These are phyloP conservation scores for Seiridium unicorne DNA, from an alignment of 2,329 filamentous ascomycete species.

Conservation along the genomic window DNA sequence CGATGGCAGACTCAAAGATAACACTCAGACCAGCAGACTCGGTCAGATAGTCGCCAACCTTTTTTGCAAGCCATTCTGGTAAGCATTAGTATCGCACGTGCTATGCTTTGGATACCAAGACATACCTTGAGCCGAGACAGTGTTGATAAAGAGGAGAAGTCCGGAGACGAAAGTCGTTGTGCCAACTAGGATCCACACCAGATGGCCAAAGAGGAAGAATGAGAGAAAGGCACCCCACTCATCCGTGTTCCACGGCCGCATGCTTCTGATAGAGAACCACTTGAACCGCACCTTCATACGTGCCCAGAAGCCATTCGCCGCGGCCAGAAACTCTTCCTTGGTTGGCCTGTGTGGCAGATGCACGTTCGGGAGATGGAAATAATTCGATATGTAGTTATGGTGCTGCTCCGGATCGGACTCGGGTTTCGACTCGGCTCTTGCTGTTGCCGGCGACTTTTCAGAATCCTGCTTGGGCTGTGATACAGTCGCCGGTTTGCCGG, in stretches of 20 bases:
- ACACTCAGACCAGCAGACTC: conserved; percentile 90
- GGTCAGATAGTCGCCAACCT: conserved; percentile 94
- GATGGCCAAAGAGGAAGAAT: conserved; percentile 90
- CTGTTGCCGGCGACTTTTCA: conserved; percentile 10
- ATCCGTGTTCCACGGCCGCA: conserved; percentile 90
- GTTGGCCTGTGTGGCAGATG: conserved; percentile 82
- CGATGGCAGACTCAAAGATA: conserved; percentile 96
- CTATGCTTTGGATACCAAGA: conserved; percentile 4
- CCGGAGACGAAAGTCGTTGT: conserved; percentile 97
- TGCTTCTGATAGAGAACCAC: conserved; percentile 94
- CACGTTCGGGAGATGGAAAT: conserved; percentile 43
- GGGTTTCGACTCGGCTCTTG: conserved; percentile 17
- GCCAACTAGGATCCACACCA: conserved; percentile 93
- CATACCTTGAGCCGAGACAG: conserved; percentile 87
- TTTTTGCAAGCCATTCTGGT: conserved; percentile 83
- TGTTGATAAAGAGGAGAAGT: conserved; percentile 88
- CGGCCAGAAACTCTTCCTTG: conserved; percentile 88
- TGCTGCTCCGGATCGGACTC: conserved; percentile 39
- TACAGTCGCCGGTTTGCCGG: conserved; percentile 12
- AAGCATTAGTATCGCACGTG: conserved; percentile 14
- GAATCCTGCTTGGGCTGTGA: conserved; percentile 16
- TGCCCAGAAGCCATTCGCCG: conserved; percentile 90
- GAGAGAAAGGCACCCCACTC: conserved; percentile 94
- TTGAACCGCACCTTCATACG: conserved; percentile 90
- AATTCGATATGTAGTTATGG: conserved; percentile 55